Evolutionary conservation across 495 filamentous ascomycete species (phyloP).

Genomic region (Diplogelasinospora grovesii): DNA sequence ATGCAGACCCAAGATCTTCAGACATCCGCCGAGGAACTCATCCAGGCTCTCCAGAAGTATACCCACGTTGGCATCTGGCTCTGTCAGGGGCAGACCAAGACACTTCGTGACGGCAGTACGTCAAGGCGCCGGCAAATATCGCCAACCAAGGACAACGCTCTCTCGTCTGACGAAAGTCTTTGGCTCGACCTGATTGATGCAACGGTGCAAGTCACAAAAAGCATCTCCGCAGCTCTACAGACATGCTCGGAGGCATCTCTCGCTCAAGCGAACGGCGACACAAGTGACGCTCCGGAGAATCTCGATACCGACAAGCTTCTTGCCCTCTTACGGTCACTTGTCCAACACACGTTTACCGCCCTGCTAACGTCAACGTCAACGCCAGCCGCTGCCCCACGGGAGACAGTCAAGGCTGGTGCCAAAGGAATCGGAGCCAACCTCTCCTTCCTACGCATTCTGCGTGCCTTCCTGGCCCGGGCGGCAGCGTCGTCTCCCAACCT

Average conservation of each 20-base stretch:
- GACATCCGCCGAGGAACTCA: slow-evolving; percentile 50
- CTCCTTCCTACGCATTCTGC: slow-evolving; percentile 83
- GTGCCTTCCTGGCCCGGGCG: slow-evolving; percentile 82
- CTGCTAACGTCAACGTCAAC: slow-evolving; percentile 65
- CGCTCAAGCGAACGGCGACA: slow-evolving; percentile 23
- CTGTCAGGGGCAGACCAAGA: slow-evolving; percentile 82
- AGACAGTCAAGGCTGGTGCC: slow-evolving; percentile 13
- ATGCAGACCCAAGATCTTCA: slow-evolving; percentile 46
- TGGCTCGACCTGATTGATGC: slow-evolving; percentile 90
- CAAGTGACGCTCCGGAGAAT: slow-evolving; percentile 7
- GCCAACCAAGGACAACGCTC: slow-evolving; percentile 49
- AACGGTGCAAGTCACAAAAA: slow-evolving; percentile 72
- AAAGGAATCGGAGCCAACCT: slow-evolving; percentile 46
- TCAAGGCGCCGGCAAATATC: slow-evolving; percentile 37
- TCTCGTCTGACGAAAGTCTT: slow-evolving; percentile 71
- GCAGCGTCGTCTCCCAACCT: slow-evolving; percentile 76
- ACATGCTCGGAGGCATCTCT: slow-evolving; percentile 5
- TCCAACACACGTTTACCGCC: slow-evolving; percentile 86
- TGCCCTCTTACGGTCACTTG: slow-evolving; percentile 60
- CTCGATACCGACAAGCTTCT: slow-evolving; percentile 53
- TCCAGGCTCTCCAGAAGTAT: slow-evolving; percentile 80
- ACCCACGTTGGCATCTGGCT: slow-evolving; percentile 89
- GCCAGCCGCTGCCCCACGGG: slow-evolving; percentile 17
- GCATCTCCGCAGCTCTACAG: slow-evolving; percentile 31
- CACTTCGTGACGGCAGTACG: slow-evolving; percentile 24